These are phyloP conservation scores for Diaporthe sp. DNA, from an alignment of 2,329 filamentous ascomycete species.

Conservation along the genomic window DNA sequence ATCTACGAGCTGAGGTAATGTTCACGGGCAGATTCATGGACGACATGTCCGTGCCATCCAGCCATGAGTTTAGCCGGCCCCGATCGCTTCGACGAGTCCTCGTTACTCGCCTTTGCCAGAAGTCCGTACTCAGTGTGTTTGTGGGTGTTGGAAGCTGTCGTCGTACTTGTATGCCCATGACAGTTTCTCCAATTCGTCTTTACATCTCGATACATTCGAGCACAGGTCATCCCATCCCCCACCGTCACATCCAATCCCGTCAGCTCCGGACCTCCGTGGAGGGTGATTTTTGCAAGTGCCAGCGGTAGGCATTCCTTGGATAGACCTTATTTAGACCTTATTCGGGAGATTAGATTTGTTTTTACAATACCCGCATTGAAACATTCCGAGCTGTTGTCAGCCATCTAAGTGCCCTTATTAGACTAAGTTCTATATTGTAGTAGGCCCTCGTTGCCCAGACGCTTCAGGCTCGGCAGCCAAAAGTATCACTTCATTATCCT, in stretches of 20 bases:
- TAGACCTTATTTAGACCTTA: neutral
- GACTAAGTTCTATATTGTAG: neutral
- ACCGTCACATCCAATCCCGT: neutral
- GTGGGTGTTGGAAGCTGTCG: neutral
- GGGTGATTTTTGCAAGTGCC: neutral
- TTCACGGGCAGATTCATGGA: neutral
- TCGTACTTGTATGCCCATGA: neutral
- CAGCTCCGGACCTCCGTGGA: constrained; percentile 23
- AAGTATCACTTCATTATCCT: neutral
- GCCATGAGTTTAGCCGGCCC: neutral
- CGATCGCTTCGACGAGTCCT: neutral
- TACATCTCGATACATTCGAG: neutral
- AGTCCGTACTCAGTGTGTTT: neutral
- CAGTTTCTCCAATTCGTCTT: neutral
- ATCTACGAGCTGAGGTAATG: neutral
- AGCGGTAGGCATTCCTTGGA: neutral
- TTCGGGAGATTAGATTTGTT: no score
- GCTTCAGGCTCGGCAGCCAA: neutral
- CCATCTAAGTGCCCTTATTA: neutral
- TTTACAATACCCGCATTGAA: neutral
- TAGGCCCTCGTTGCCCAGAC: neutral
- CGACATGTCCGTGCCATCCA: neutral
- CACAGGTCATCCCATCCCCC: neutral
- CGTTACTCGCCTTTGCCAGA: neutral
- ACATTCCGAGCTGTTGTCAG: neutral